Evolutionary conservation across 805 yeast species (phyloP).

Genomic region (Ogataea dorogensis): DNA sequence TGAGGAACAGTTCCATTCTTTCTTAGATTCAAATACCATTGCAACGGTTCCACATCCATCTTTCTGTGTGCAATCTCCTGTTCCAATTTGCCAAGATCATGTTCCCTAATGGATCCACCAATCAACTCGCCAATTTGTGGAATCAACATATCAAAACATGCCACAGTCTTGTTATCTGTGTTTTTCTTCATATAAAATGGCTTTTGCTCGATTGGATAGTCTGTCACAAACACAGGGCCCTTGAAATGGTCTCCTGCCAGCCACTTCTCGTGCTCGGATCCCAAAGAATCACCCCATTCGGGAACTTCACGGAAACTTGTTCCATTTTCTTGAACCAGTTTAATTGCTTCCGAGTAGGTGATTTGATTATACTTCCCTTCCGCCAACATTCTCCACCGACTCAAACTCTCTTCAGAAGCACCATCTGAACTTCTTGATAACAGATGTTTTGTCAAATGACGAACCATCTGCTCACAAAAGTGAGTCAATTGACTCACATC

Average conservation of each 20-base stretch:
- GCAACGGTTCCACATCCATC: constrained; percentile 59
- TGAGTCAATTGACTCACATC: constrained; percentile 58
- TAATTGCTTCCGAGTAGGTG: constrained; percentile 75
- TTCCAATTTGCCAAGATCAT: constrained; percentile 46
- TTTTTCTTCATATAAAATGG: constrained; percentile 89
- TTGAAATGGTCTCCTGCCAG: constrained; percentile 66
- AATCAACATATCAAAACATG: constrained; percentile 82
- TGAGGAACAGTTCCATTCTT: constrained; percentile 83
- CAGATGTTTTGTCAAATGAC: constrained; percentile 41
- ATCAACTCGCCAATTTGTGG: constrained; percentile 93
- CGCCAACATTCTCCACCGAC: constrained; percentile 62
- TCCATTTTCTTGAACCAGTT: constrained; percentile 39
- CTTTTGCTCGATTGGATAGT: constrained; percentile 75
- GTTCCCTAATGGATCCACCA: constrained; percentile 94
- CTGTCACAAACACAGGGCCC: constrained; percentile 83
- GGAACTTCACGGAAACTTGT: constrained; percentile 44
- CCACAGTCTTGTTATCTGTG: constrained; percentile 57
- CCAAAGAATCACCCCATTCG: constrained; percentile 69
- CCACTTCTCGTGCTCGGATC: constrained; percentile 90
- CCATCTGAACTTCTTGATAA: constrained; percentile 26
- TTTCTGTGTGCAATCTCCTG: constrained; percentile 49
- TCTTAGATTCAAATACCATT: constrained; percentile 80
- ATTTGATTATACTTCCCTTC: constrained; percentile 61
- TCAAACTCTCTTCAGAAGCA: constrained; percentile 29
- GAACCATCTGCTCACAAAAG: constrained; percentile 71